These are phyloP conservation scores for Sphagnum fallax DNA, from an alignment of 228 moss, liverwort and hornwort genomes.

Conservation along the genomic window DNA sequence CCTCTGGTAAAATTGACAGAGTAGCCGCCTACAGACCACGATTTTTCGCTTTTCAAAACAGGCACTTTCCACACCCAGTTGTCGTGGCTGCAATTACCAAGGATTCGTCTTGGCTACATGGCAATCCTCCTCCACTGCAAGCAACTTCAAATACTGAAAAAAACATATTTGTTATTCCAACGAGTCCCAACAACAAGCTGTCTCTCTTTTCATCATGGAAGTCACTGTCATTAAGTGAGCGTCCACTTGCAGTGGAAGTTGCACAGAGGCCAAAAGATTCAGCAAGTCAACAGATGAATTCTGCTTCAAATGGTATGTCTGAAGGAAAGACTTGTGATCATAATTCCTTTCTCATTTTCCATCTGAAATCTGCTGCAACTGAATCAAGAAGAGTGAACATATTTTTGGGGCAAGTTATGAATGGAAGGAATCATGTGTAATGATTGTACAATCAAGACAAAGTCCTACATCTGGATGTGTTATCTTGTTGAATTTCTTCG, in stretches of 20 bases:
- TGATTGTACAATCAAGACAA: background rate
- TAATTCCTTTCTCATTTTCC: no score
- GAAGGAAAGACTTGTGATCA: no score
- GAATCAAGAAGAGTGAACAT: no score
- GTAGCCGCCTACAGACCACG: conserved; percentile 1
- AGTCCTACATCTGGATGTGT: background rate
- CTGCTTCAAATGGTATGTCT: no score
- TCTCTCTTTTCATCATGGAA: background rate
- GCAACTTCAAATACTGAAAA: no score
- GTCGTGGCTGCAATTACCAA: background rate
- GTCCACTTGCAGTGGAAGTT: background rate
- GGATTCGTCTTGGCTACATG: background rate
- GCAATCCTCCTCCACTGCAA: background rate
- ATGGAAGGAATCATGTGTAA: background rate
- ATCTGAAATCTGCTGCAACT: background rate
- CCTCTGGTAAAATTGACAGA: background rate
- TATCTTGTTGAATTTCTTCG: background rate
- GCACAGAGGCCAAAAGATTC: background rate
- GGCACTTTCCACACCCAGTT: conserved; percentile 3
- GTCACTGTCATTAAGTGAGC: background rate
- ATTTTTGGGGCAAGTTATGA: no score
- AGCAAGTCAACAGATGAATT: background rate
- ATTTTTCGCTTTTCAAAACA: conserved; percentile 1
- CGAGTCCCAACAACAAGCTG: background rate
- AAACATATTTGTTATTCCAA: no score